Evolutionary conservation across 768 basidiomycete species (phyloP), one percentile per base, ranked within the genome.

Genomic region (Kwoniella europaea): DNA sequence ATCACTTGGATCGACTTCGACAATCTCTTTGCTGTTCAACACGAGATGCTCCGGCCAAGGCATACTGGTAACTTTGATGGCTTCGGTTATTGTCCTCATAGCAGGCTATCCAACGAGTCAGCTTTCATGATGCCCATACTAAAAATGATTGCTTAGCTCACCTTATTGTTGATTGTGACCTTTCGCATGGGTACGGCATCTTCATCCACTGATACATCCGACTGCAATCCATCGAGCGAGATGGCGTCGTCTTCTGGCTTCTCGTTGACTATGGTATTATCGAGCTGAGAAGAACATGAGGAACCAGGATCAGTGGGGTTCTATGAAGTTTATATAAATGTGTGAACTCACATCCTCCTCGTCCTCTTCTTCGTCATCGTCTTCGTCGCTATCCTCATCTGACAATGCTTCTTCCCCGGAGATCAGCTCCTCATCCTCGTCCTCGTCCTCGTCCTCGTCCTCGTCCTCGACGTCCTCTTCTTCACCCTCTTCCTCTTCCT

Each of bases 111-210:
- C 35, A 3, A 42, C 42, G 2, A 41, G 54, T 42, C n/a, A n/a
- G n/a, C n/a, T n/a, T n/a, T n/a, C n/a, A n/a, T n/a, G n/a, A n/a
- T n/a, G n/a, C n/a, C n/a, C n/a, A n/a, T n/a, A n/a, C n/a, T n/a
- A n/a, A n/a, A n/a, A n/a, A n/a, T n/a, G n/a, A n/a, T n/a, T n/a
- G n/a, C n/a, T n/a, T n/a, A n/a, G n/a, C 88, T 57, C 62, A 91
- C 93, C 76, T 87, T 88, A 84, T 95, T 92, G 86, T 95, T 89
- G 65, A 92, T 88, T 74, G 90, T 90, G 57, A 93, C 84, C 85
- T 94, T 95, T 86, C 91, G 90, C 69, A 86, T 86, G n/a, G 91
- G 92, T 35, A 94, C 87, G 1, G 86, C 88, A 78, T 96, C 94
- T 67, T 92, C 91, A 71, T 94, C 92, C 15, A 93, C 86, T 4